These are phyloP conservation scores for Apiosordaria backusii DNA, from an alignment of 495 filamentous ascomycete genomes.

Conservation along the genomic window DNA sequence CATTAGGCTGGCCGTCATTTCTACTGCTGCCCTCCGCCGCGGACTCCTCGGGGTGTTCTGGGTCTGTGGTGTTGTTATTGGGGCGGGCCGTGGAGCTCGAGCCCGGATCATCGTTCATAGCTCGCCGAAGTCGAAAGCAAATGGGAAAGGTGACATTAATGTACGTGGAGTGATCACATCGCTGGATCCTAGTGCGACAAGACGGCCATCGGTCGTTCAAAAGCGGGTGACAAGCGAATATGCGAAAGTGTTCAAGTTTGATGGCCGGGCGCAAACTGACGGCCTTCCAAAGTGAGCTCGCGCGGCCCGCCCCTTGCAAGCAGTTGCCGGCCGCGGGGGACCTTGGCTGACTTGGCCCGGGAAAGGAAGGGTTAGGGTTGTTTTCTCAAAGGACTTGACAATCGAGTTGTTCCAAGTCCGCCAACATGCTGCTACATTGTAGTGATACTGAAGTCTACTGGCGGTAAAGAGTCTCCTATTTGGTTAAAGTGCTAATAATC, in stretches of 20 bases:
- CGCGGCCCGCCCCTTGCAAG: neutral
- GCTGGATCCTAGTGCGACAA: neutral
- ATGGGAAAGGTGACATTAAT: neutral
- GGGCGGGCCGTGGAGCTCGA: conserved; percentile 52
- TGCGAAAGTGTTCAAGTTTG: neutral
- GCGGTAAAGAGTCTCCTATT: neutral
- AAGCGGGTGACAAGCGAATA: neutral
- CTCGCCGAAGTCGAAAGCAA: conserved; percentile 35
- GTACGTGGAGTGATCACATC: conserved; percentile 11
- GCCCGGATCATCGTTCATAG: conserved; percentile 66
- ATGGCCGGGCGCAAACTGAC: neutral
- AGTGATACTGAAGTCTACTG: neutral
- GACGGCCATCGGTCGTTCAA: neutral
- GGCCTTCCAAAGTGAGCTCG: neutral
- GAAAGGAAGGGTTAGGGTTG: neutral
- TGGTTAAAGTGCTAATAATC: neutral
- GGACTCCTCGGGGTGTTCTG: conserved; percentile 11
- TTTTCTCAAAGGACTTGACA: neutral
- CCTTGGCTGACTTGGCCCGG: neutral
- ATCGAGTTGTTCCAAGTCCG: neutral
- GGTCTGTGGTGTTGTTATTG: conserved; percentile 19
- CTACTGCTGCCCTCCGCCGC: conserved; percentile 17
- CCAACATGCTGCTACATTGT: neutral
- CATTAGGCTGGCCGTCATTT: conserved; percentile 3
- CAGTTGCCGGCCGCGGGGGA: neutral